Percentiles rank a stretch among this genome's conserved stretches.
These are phyloP conservation scores for Colletotrichum godetiae DNA, from an alignment of 2,329 filamentous ascomycete genomes.

Conservation along the genomic window DNA sequence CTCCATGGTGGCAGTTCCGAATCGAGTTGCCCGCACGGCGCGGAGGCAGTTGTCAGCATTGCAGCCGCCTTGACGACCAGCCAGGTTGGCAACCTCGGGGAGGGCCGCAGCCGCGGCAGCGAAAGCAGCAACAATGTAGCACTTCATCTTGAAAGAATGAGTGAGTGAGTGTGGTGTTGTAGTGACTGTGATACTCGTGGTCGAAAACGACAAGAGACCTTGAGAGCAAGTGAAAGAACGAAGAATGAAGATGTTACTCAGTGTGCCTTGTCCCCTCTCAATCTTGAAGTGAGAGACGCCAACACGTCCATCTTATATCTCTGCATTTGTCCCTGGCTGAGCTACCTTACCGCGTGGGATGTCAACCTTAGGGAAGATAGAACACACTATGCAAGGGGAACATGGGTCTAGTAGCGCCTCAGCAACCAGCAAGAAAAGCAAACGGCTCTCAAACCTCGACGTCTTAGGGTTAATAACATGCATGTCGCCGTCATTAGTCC, in stretches of 20 bases:
- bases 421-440: conserved; percentile 26
- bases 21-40: conserved; percentile 54
- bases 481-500: conserved; percentile 11
- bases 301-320: neutral
- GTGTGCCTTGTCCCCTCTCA: neutral
- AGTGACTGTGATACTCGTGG: neutral
- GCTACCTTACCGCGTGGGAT: neutral
- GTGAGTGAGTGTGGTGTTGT: neutral
- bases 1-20: conserved; percentile 42
- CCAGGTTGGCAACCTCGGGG: conserved; percentile 7
- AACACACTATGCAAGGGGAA: conserved; percentile 18
- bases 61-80: conserved; percentile 40
- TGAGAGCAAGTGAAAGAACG: neutral
- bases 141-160: conserved; percentile 52
- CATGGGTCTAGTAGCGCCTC: conserved; percentile 10
- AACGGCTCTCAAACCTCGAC: conserved; percentile 7
- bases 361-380: neutral
- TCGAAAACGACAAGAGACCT: neutral
- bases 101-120: conserved; percentile 48
- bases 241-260: neutral
- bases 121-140: conserved; percentile 48
- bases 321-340: neutral
- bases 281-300: neutral
- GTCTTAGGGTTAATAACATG: conserved; percentile 11
- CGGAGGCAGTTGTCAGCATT: conserved; percentile 59